phyloP scores from a whole-genome alignment of 176 grass and related monocot species.

The Avena atlantica region DNA sequence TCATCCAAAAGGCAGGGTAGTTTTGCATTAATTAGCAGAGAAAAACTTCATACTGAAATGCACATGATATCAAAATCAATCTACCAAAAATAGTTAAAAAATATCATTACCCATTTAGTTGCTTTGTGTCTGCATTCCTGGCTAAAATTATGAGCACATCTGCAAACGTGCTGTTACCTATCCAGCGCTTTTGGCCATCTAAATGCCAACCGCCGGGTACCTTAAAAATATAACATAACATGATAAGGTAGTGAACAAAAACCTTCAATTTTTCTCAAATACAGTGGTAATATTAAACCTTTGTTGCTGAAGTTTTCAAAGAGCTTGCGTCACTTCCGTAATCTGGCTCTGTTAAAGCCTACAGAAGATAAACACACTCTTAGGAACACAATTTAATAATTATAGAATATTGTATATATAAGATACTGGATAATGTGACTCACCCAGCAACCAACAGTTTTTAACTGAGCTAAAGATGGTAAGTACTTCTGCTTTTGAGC shows the following conservation, averaged over 20 bases:
- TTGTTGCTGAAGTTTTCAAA: constrained; percentile 70
- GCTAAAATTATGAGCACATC: constrained; percentile 88
- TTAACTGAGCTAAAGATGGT: constrained; percentile 65
- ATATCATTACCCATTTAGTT: constrained; percentile 85
- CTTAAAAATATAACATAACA: constrained; percentile 50
- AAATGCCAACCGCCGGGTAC: constrained; percentile 89
- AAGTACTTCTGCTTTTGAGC: constrained; percentile 93
- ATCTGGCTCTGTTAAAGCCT: constrained; percentile 94
- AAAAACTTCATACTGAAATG: not conserved
- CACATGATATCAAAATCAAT: not conserved
- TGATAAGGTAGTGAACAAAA: constrained; percentile 11
- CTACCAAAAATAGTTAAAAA: not conserved
- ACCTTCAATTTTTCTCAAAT: constrained; percentile 6
- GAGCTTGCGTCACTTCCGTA: constrained; percentile 96
- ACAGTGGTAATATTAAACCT: constrained; percentile 57
- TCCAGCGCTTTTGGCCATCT: constrained; percentile 96
- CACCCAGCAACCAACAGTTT: constrained; percentile 87
- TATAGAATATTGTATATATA: not conserved
- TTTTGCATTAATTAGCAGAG: not conserved
- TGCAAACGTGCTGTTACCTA: constrained; percentile 96
- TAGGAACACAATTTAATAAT: constrained; percentile 14
- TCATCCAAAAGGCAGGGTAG: not conserved
- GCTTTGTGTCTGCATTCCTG: constrained; percentile 79
- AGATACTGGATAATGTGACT: constrained; percentile 41
- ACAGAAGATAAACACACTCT: constrained; percentile 26